Evolutionary conservation across 2,329 filamentous ascomycete genomes (phyloP).

Genomic region (Stagonosporopsis vannaccii): DNA sequence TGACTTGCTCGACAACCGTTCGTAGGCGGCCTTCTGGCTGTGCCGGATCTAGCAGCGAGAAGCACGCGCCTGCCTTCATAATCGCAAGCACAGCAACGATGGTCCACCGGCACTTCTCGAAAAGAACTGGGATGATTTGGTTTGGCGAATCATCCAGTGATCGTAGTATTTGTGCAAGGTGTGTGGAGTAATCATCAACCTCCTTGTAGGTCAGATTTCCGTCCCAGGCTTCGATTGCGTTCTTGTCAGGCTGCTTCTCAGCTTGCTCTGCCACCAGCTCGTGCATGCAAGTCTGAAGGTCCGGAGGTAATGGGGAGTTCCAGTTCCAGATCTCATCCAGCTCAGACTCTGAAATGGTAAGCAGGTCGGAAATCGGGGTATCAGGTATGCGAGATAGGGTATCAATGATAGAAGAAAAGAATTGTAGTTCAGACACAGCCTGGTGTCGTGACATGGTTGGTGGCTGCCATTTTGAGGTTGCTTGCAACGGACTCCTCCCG

Average conservation of each 20-base stretch:
- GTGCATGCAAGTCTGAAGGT: conserved; percentile 57
- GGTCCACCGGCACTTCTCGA: conserved; percentile 52
- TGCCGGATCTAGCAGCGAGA: conserved; percentile 46
- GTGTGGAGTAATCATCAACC: conserved; percentile 43
- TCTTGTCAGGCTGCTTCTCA: conserved; percentile 42
- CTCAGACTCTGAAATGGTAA: conserved; percentile 45
- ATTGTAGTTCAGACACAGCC: conserved; percentile 53
- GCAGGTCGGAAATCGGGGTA: conserved; percentile 24
- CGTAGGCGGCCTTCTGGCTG: conserved; percentile 45
- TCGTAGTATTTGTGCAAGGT: conserved; percentile 38
- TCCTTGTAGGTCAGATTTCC: conserved; percentile 46
- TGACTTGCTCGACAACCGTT: conserved; percentile 42
- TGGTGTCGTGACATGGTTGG: conserved; percentile 54
- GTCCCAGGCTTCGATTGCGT: conserved; percentile 51
- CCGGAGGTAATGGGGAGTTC: conserved; percentile 56
- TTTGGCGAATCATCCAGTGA: conserved; percentile 35
- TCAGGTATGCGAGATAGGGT: conserved; percentile 45
- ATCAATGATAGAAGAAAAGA: conserved; percentile 48
- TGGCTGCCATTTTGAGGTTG: conserved; percentile 54
- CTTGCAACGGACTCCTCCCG: conserved; percentile 36
- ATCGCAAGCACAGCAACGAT: conserved; percentile 50
- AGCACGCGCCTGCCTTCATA: conserved; percentile 51
- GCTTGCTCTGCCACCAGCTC: conserved; percentile 55
- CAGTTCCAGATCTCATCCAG: conserved; percentile 57
- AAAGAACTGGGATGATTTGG: conserved; percentile 48